Base-by-base conservation (phyloP, 495 filamentous ascomycete species). In the Cladorrhinum samala region DNA sequence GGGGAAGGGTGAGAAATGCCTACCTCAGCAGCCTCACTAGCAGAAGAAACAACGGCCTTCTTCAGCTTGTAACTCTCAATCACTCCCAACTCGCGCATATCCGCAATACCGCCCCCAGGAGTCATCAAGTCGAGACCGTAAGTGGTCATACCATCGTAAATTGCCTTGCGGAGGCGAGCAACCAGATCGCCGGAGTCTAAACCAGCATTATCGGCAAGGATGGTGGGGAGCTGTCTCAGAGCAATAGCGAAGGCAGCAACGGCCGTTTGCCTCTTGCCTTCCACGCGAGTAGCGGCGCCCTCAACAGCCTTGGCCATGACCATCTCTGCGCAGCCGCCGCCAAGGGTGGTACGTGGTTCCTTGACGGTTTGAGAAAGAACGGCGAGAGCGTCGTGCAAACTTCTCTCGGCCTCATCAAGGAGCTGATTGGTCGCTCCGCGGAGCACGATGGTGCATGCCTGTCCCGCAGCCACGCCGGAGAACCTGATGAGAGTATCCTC, bases 1-100 rank as follows among this genome's bases (percentile, higher is more conserved):
- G 14, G 41, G 21, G 11, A n/a, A 44, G 8, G 47, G 62, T 14
- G 13, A 27, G 16, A 14, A 27, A 49, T 23, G 53, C 83, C 70
- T 77, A 96, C 91, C 81, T 98, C 94, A 51, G 93, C 92, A 30
- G 93, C 93, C 73, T 98, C 93, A 19, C 88, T 91, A 11, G 93
- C 93, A 51, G 90, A 95, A 20, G 84, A 89, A 33, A 98, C 93
- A 52, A 98, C 93, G 13, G 93, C 93, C 68, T 85, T 86, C 81
- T 98, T 98, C 67, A 98, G 73, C 77, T 98, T 97, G 77, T 96
- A 98, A 64, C 90, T 95, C 74, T 98, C 93, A 64, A 98, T 86
- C 14, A 98, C 91, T 19, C 93, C 94, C 50, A 94, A 69, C 63
- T 97, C 89, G 41, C 91, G 81, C 93, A 98, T 98, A 66, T 98